These are phyloP conservation scores for Rhizophora apiculata DNA, from an alignment of 345 rosid species.

Conservation along the genomic window DNA sequence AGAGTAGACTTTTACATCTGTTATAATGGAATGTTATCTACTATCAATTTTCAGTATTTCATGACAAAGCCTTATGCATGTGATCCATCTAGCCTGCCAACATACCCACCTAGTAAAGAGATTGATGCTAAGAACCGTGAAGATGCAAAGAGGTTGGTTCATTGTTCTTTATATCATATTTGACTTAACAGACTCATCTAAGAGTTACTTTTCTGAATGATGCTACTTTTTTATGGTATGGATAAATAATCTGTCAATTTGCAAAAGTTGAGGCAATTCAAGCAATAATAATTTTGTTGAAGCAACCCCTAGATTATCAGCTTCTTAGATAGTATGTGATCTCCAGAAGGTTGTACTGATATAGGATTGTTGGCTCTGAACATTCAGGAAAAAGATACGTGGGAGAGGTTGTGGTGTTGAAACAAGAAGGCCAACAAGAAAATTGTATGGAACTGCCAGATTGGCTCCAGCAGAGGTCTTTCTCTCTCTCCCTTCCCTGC, in stretches of 20 bases:
- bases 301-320: background rate
- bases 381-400: constrained; percentile 68
- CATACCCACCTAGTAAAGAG: constrained; percentile 94
- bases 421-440: constrained; percentile 63
- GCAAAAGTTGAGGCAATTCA: background rate
- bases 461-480: constrained; percentile 73
- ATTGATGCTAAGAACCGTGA: constrained; percentile 84
- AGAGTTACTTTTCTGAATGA: background rate
- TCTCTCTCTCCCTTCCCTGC: constrained; percentile 19
- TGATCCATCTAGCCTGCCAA: constrained; percentile 90
- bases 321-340: background rate
- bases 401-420: constrained; percentile 63
- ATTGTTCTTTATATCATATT: constrained; percentile 3
- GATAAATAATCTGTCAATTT: background rate
- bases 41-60: constrained; percentile 61
- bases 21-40: constrained; percentile 8
- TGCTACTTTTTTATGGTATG: background rate
- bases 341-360: background rate
- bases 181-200: background rate
- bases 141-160: constrained; percentile 58
- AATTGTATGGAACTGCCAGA: constrained; percentile 50
- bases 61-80: constrained; percentile 77
- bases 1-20: background rate
- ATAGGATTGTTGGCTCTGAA: constrained; percentile 2
- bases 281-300: background rate